Base-by-base conservation (phyloP, 2,329 filamentous ascomycete genomes). In the Bertia moriformis region DNA sequence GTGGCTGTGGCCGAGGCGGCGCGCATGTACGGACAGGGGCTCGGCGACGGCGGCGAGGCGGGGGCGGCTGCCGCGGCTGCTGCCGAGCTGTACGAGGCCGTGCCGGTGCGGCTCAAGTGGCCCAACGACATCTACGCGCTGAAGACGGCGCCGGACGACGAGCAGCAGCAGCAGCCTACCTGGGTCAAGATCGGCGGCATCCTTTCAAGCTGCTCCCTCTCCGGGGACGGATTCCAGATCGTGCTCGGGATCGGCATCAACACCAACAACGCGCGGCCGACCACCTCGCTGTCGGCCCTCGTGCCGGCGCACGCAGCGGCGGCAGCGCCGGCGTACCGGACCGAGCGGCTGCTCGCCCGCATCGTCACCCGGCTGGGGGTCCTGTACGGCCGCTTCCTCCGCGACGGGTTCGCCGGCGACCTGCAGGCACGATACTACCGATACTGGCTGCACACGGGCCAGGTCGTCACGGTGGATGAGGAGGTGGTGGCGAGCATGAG, bases 171-270 rank as follows among this genome's bases (percentile, higher is more conserved):
- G 10, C 51, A 61, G 2, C 55, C 60, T 0, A 52, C 61, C 2
- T 91, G 91, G 48, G 78, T 87, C 46, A 98, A 98, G 53, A 88
- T 98, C 40, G 86, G 85, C 39, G 91, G 91, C 4, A 91, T 98
- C 44, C 70, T 96, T 2, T 83, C 93, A 4, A 93, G 94, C 55
- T 91, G 84, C 44, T 76, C 78, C 42, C 96, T 91, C 61, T 73
- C 72, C 4, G 69, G 73, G 4, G 77, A 77, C 18, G 71, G 77
- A 45, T 96, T 93, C 58, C 83, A 89, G 45, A 73, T 93, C 30
- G 78, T 96, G 14, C 72, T 89, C 2, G 91, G 91, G 19, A 76
- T 86, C 46, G 91, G 91, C 2, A 55, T 98, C 47, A 98, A 98
- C 57, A 76, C 85, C 14, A 76, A 76, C 40, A 95, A 96, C 55